Conservation (phyloP, 768 basidiomycete species). For the Terana coerulea region DNA sequence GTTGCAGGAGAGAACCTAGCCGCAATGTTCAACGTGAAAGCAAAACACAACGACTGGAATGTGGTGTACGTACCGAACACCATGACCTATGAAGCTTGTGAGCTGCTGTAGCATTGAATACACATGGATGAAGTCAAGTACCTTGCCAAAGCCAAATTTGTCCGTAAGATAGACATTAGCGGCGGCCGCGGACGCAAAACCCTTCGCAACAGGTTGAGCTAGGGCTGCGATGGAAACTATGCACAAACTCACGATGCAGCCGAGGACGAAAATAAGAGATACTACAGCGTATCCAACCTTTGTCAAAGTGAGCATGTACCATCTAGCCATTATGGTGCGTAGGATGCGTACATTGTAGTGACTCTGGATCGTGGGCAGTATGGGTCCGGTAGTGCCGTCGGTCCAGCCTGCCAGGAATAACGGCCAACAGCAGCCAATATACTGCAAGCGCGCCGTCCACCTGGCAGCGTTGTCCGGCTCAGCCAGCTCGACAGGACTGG, state of each 20-base stretch:
- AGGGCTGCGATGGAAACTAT: not conserved
- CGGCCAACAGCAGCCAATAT: conserved; percentile 49
- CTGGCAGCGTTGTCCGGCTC: not conserved
- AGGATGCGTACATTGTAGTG: conserved; percentile 41
- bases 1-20: conserved; percentile 51
- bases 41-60: too few relatives aligned
- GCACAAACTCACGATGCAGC: conserved; percentile 37
- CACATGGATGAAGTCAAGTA: too few relatives aligned
- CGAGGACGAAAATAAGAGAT: conserved; percentile 57
- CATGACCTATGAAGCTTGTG: conserved; percentile 31
- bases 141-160: conserved; percentile 46
- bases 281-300: conserved; percentile 53
- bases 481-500: conserved; percentile 5
- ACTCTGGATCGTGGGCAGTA: conserved; percentile 69
- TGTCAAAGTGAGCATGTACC: too few relatives aligned
- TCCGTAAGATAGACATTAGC: conserved; percentile 46
- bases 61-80: conserved; percentile 28
- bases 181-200: conserved; percentile 44
- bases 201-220: conserved; percentile 35
- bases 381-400: conserved; percentile 69
- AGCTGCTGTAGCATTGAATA: not conserved
- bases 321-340: too few relatives aligned
- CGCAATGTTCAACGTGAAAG: not conserved
- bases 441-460: conserved; percentile 38
- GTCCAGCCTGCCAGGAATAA: conserved; percentile 74